These are phyloP conservation scores for Trichoderma gracile DNA, from an alignment of 2,329 filamentous ascomycete species.

Conservation along the genomic window DNA sequence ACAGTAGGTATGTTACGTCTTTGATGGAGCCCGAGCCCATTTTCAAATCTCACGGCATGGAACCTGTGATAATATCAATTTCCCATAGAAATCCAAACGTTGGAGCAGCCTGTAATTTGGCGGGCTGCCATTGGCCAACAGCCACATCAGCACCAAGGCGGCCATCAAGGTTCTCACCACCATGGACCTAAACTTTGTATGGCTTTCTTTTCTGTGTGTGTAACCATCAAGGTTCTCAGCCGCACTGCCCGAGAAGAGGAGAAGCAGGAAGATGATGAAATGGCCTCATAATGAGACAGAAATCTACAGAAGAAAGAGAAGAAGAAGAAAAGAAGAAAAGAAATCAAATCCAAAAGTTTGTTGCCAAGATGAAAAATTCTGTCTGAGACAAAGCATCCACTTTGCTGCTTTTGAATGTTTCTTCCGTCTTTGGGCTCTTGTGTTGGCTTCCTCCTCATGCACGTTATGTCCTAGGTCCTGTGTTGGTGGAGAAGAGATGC, in stretches of 20 bases:
- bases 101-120: slow-evolving; percentile 1
- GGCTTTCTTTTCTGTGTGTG: background rate
- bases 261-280: background rate
- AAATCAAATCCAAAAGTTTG: too few species aligned
- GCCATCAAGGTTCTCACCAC: slow-evolving; percentile 25
- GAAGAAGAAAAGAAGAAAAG: background rate
- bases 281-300: background rate
- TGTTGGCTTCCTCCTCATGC: background rate
- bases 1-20: too few species aligned
- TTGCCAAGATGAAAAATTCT: too few species aligned
- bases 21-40: too few species aligned
- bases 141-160: background rate
- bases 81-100: background rate
- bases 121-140: background rate
- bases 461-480: background rate
- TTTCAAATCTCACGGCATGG: too few species aligned
- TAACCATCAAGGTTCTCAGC: slow-evolving; percentile 25
- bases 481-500: background rate
- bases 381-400: too few species aligned
- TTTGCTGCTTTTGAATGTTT: too few species aligned
- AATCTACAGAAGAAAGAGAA: background rate
- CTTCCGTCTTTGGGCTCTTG: too few species aligned
- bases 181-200: background rate
- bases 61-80: too few species aligned
- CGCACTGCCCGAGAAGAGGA: background rate